Evolutionary conservation across 2,329 filamentous ascomycete species (phyloP), one percentile per base, ranked within the genome.

Genomic region (Cytospora paraplurivora): DNA sequence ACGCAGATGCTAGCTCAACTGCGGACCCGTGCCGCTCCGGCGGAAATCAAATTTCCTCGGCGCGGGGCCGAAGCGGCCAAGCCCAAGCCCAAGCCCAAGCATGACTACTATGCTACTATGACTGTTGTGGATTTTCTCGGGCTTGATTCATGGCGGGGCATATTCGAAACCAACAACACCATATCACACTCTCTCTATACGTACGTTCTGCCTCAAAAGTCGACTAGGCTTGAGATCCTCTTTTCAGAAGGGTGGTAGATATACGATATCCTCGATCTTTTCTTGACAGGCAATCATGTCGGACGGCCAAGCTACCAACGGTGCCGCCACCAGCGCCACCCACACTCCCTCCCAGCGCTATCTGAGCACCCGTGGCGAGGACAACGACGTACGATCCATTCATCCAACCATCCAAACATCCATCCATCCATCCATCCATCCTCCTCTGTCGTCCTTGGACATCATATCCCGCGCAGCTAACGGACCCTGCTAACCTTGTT

Each of bases 331-430:
- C 41, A 67, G 71, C 53, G 69, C 64, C 68, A 75, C 75, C 53
- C 79, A 80, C 67, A 78, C 76, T 61, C 71, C 72, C 67, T 81
- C 80, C 62, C 81, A 83, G 71, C 76, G 78, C 59, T 83, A 83
- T 69, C 71, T 83, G 67, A 81, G 79, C 71, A 83, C 81, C 47
- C 76, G 81, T 59, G 81, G 81, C 63, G 79, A 80, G 50, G 81
- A 83, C 70, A 75, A 74, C 70, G 81, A 76, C 67, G 81, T 83
- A 78, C 65, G 77, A 59, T 50, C 41, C 50, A 17, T 35, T 19
- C 56, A 61, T 64, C 41, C 51, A 37, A 63, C 33, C 15, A 7
- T 56, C 17, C 49, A 13, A n/a, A n/a, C n/a, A n/a, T n/a, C n/a
- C 50, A 17, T 35, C 27, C 56, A 61, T 64, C 41, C 51, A 37